A percentile compares a stretch with the other conserved stretches of the same genome.
These are phyloP conservation scores for Aureobasidium melanogenum DNA, from an alignment of 2,329 filamentous ascomycete species.

Conservation along the genomic window DNA sequence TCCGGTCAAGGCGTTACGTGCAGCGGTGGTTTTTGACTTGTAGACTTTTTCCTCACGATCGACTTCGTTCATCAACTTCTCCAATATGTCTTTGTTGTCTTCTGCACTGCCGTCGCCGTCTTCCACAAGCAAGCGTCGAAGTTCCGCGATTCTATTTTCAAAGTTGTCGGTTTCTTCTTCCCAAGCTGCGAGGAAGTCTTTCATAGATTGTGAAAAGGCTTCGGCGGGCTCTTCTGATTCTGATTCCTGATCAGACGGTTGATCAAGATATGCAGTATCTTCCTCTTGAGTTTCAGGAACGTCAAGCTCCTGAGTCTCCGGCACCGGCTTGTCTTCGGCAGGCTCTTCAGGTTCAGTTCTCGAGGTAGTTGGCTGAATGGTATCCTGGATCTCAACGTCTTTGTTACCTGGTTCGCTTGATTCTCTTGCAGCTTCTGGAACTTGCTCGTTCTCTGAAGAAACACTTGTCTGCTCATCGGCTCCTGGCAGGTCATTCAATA, in stretches of 20 bases:
- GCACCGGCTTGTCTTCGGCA: neutral
- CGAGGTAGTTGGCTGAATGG: neutral
- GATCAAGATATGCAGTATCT: neutral
- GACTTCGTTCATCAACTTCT: slow-evolving; percentile 2
- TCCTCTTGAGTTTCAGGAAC: neutral
- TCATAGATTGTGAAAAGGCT: neutral
- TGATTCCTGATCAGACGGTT: neutral
- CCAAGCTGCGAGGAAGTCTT: neutral
- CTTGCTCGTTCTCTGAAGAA: neutral
- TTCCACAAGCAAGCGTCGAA: neutral
- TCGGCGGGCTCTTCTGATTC: neutral
- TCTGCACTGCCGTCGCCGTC: neutral
- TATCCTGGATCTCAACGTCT: neutral
- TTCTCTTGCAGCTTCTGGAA: neutral
- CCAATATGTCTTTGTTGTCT: neutral
- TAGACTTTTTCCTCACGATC: neutral
- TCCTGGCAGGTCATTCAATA: neutral
- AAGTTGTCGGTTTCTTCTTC: slow-evolving; percentile 1
- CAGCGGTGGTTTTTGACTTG: neutral
- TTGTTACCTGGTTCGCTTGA: too few relatives aligned
- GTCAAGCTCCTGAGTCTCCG: neutral
- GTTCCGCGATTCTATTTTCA: neutral
- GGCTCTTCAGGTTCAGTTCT: neutral
- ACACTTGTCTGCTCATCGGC: neutral
- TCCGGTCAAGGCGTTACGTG: neutral